A percentile compares a stretch with the other conserved stretches of the same genome.
These are phyloP conservation scores for Diaporthe sp. DNA, from an alignment of 2,329 filamentous ascomycete genomes.

Conservation along the genomic window DNA sequence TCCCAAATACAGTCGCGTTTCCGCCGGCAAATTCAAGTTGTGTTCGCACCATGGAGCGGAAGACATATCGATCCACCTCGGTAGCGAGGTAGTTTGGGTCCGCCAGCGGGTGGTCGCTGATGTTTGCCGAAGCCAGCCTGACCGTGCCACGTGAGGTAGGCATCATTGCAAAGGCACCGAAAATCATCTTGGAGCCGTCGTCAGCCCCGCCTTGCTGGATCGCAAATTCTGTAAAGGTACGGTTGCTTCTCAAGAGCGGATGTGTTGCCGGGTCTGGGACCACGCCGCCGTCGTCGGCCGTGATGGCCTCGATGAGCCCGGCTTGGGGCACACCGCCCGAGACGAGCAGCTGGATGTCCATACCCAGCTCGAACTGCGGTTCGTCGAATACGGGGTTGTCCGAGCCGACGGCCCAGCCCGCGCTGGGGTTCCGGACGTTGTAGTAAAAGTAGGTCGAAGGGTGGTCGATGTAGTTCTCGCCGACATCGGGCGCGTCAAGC, in stretches of 20 bases:
- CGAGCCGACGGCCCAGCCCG: constrained; percentile 17
- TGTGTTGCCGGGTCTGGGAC: not conserved
- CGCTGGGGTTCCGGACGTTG: constrained; percentile 1
- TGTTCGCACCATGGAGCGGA: constrained; percentile 1
- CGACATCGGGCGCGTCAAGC: constrained; percentile 50
- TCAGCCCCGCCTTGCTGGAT: not conserved
- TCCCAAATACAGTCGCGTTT: not conserved
- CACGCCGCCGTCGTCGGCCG: not conserved
- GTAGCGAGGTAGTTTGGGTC: constrained; percentile 20
- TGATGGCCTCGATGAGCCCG: constrained; percentile 7
- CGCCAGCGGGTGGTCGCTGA: not conserved
- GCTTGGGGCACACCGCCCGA: not conserved
- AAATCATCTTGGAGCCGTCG: constrained; percentile 1
- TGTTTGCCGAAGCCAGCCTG: not conserved
- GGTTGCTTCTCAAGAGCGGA: constrained; percentile 2
- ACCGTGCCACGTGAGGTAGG: constrained; percentile 3
- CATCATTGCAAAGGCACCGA: not conserved
- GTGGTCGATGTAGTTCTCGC: constrained; percentile 45
- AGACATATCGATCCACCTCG: constrained; percentile 20
- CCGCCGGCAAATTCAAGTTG: not conserved
- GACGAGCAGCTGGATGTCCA: constrained; percentile 2
- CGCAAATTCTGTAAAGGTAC: constrained; percentile 8
- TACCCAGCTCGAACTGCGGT: constrained; percentile 17
- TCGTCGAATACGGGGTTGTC: constrained; percentile 17
- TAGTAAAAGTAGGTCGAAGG: not conserved